phyloP scores from a whole-genome alignment of 257 asterid species.

The Solanum stenotomum region DNA sequence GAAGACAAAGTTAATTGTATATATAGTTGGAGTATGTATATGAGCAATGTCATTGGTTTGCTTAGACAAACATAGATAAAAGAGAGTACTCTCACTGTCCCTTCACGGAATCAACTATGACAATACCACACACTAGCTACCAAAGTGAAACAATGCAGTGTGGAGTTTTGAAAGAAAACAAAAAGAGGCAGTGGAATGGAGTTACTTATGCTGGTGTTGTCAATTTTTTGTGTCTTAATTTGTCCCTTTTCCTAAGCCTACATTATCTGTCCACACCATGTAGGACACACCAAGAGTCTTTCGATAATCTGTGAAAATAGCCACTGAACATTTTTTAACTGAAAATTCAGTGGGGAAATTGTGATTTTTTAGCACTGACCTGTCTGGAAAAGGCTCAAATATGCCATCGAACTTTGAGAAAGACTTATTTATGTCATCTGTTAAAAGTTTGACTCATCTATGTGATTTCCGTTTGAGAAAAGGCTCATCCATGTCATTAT shows the following conservation, averaged over 20 bases:
- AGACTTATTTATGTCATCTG: neutral
- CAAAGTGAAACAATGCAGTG: neutral
- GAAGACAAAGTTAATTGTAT: neutral
- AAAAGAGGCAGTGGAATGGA: neutral
- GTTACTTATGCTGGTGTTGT: neutral
- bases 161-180: neutral
- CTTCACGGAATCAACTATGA: conserved; percentile 54
- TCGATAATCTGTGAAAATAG: neutral
- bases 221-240: neutral
- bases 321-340: neutral
- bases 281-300: neutral
- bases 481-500: neutral
- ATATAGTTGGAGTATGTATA: neutral
- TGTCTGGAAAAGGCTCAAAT: neutral
- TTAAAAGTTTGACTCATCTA: neutral
- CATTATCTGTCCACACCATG: neutral
- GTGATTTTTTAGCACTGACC: neutral
- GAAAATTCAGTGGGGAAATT: neutral
- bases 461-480: neutral
- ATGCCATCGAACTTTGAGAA: neutral
- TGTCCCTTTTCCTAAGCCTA: neutral
- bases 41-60: conserved; percentile 5
- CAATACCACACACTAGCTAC: conserved; percentile 12
- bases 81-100: neutral
- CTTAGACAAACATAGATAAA: neutral